These are phyloP conservation scores for Melocanna baccifera DNA, from an alignment of 176 grass and related monocot species.

Conservation along the genomic window DNA sequence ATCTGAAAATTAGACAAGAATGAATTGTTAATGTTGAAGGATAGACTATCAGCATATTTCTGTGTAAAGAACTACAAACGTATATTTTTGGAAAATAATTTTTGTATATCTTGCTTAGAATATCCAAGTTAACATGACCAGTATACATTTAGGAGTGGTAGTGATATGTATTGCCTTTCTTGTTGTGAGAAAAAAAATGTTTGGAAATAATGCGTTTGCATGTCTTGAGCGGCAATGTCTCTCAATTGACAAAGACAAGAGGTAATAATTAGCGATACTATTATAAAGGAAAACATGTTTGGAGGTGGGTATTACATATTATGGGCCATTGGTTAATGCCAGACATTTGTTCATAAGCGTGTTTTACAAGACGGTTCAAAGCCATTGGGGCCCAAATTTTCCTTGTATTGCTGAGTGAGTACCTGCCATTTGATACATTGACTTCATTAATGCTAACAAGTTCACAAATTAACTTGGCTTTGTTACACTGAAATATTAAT, in stretches of 20 bases:
- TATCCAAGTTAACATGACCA: not conserved
- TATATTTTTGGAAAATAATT: not conserved
- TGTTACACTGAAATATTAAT: not conserved
- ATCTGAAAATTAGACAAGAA: not conserved
- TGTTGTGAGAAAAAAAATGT: not conserved
- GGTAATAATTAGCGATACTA: not conserved
- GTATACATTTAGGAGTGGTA: not conserved
- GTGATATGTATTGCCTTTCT: not conserved
- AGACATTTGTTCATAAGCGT: conserved; percentile 1
- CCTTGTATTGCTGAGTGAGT: not conserved
- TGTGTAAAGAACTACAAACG: not conserved
- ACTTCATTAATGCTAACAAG: not conserved
- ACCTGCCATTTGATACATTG: not conserved
- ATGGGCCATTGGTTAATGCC: not conserved
- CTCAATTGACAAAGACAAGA: not conserved
- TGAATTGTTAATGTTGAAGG: not conserved
- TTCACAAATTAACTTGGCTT: not conserved
- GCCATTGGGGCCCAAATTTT: not conserved
- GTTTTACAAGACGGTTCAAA: not conserved
- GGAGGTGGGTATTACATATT: not conserved
- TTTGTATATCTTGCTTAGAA: not conserved
- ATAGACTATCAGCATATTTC: not conserved
- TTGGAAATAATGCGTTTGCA: not conserved
- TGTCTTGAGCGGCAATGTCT: not conserved
- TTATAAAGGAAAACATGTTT: not conserved